A percentile compares a stretch with the other conserved stretches of the same genome.
These are phyloP conservation scores for Claviceps cyperi DNA, from an alignment of 2,329 filamentous ascomycete species.

Conservation along the genomic window DNA sequence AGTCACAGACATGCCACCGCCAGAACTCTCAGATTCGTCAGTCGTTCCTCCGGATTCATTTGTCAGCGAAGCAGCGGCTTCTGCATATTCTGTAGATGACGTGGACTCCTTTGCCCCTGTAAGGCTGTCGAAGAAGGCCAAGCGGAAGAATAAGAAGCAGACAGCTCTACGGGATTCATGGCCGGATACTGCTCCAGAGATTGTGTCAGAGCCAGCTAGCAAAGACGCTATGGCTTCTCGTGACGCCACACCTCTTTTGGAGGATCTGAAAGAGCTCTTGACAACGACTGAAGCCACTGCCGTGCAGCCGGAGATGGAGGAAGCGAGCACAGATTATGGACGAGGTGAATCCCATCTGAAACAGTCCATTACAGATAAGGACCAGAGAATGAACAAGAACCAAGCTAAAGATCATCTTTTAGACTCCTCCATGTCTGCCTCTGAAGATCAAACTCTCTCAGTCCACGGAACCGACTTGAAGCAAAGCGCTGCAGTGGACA, in stretches of 20 bases:
- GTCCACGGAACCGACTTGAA: not conserved
- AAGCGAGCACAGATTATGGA: slow-evolving; percentile 16
- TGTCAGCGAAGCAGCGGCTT: not conserved
- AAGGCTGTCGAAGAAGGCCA: slow-evolving; percentile 21
- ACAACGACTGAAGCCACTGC: not conserved
- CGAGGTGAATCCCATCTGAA: slow-evolving; percentile 16
- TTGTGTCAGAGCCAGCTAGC: not conserved
- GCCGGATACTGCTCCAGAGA: slow-evolving; percentile 3
- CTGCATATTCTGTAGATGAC: slow-evolving; percentile 2
- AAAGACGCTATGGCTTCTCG: not conserved
- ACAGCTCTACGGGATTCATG: slow-evolving; percentile 8
- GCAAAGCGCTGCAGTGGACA: not conserved
- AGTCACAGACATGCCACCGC: not conserved
- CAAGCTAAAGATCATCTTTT: slow-evolving; percentile 18
- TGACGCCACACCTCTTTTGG: not conserved
- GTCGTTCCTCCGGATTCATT: not conserved
- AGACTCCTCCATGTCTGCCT: slow-evolving; percentile 15
- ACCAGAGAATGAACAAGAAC: slow-evolving; percentile 21
- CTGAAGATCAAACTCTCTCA: slow-evolving; percentile 2
- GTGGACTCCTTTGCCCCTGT: slow-evolving; percentile 7
- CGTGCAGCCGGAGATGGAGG: slow-evolving; percentile 6
- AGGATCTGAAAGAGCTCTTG: slow-evolving; percentile 8
- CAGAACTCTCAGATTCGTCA: not conserved
- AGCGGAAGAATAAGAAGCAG: slow-evolving; percentile 20
- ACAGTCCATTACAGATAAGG: slow-evolving; percentile 17